Evolutionary conservation across 23 red algal genomes (phyloP), one percentile per base, ranked within the genome.

Genomic region (Gracilariopsis chorda): DNA sequence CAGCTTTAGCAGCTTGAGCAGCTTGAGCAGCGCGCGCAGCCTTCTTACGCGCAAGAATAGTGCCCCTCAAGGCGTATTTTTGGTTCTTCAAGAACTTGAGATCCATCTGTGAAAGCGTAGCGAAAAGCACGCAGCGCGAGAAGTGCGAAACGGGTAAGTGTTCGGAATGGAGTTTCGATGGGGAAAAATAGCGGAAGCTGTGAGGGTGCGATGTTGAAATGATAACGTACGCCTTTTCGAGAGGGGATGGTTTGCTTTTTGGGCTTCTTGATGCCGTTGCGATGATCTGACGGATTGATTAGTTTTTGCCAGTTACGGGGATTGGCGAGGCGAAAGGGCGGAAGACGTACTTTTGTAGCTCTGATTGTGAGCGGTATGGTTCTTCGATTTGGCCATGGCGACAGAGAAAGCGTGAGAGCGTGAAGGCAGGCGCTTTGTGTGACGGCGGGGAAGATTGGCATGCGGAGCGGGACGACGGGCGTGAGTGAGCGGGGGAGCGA

Each of bases 371-470:
- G 77, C 82, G 20, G 95, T 98, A 58, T 98, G 95, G 70, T 98
- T 98, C 91, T 98, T 98, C 13, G 88, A 93, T 74, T 98, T 98
- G n/a, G 95, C 95, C 95, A 98, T 98, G 67, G 34, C 75, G 57
- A 33, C 29, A 57, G 29, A 4, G 28, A 7, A 19, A 23, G 11
- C 10, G 39, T n/a, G 37, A 27, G 9, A 73, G 33, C 37, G 67
- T 7, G 9, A 37, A 25, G 19, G 33, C 14, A 30, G n/a, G n/a
- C n/a, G n/a, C n/a, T n/a, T n/a, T n/a, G n/a, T n/a, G n/a, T n/a
- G n/a, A n/a, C n/a, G n/a, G n/a, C n/a, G n/a, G n/a, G n/a, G n/a
- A n/a, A n/a, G n/a, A n/a, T n/a, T n/a, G n/a, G n/a, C n/a, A n/a
- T n/a, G n/a, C n/a, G 13, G 24, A 65, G 3, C 13, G 13, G 21